Percentiles rank a stretch among this genome's conserved stretches.
phyloP scores from a whole-genome alignment of 495 filamentous ascomycete species.

The Geoglossum glabrum region DNA sequence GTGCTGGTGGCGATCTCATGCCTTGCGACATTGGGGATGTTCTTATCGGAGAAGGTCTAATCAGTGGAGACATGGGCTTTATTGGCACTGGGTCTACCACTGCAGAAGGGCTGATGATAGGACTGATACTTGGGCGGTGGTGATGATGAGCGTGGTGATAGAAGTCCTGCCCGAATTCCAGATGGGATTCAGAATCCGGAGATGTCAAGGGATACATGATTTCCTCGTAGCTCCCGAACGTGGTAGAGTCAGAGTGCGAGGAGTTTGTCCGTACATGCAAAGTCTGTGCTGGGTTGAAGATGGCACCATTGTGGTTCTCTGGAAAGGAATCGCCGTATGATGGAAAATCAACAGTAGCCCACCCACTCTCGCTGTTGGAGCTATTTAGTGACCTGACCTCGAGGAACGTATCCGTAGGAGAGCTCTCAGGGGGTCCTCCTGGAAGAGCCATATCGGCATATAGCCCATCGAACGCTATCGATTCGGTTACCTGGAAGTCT shows the following conservation, averaged over 20 bases:
- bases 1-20: conserved; percentile 41
- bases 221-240: conserved; percentile 61
- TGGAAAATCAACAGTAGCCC: conserved; percentile 49
- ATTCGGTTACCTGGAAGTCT: conserved; percentile 44
- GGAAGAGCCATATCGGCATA: conserved; percentile 23
- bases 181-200: conserved; percentile 41
- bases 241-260: conserved; percentile 47
- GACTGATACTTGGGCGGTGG: neutral
- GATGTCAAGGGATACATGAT: conserved; percentile 52
- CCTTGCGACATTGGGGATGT: conserved; percentile 4
- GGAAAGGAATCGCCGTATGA: conserved; percentile 31
- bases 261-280: conserved; percentile 70
- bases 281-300: conserved; percentile 74
- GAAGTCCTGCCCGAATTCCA: conserved; percentile 16
- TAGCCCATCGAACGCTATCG: conserved; percentile 35
- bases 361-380: conserved; percentile 68
- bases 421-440: conserved; percentile 38
- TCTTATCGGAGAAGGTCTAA: conserved; percentile 25
- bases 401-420: conserved; percentile 62
- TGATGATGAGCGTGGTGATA: neutral
- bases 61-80: conserved; percentile 40
- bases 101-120: conserved; percentile 30
- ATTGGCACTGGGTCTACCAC: conserved; percentile 48
- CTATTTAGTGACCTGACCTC: conserved; percentile 62
- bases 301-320: conserved; percentile 34